phyloP scores from a whole-genome alignment of 2,329 filamentous ascomycete species.

The Trichoderma sp. region DNA sequence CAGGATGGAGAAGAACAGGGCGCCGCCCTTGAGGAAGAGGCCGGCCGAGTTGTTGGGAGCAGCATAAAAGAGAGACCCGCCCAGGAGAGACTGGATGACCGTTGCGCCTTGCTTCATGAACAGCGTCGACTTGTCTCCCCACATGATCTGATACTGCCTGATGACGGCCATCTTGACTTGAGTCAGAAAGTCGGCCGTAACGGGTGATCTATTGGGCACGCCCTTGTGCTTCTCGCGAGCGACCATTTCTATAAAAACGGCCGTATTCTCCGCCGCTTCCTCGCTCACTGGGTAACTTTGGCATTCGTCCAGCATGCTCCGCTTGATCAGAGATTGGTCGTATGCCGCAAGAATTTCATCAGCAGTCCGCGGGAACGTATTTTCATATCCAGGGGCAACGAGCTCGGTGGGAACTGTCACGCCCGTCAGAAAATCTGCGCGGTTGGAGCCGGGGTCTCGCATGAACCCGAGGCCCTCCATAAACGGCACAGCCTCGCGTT shows the following conservation, averaged over 20 bases:
- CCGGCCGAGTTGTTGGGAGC: slow-evolving; percentile 59
- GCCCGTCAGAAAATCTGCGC: slow-evolving; percentile 66
- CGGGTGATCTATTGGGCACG: slow-evolving; percentile 54
- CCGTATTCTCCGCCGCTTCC: slow-evolving; percentile 50
- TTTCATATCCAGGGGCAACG: slow-evolving; percentile 47
- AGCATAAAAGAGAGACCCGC: slow-evolving; percentile 68
- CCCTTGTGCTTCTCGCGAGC: slow-evolving; percentile 56
- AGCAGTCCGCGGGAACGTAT: slow-evolving; percentile 49
- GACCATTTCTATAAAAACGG: slow-evolving; percentile 56
- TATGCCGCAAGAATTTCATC: slow-evolving; percentile 51
- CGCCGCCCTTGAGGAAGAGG: slow-evolving; percentile 64
- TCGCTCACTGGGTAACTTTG: slow-evolving; percentile 53
- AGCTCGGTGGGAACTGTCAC: slow-evolving; percentile 68
- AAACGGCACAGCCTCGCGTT: slow-evolving; percentile 60
- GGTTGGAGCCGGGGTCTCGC: slow-evolving; percentile 62
- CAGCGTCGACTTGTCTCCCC: slow-evolving; percentile 65
- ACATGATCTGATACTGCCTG: slow-evolving; percentile 66
- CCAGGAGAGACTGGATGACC: slow-evolving; percentile 61
- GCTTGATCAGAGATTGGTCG: slow-evolving; percentile 53
- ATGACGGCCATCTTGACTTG: slow-evolving; percentile 59
- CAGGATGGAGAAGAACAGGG: slow-evolving; percentile 64
- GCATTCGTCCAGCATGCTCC: slow-evolving; percentile 50
- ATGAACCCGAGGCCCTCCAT: slow-evolving; percentile 67
- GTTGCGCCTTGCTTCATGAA: slow-evolving; percentile 63
- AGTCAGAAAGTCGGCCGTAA: slow-evolving; percentile 55